These are phyloP conservation scores for Suillus subalutaceus DNA, from an alignment of 768 basidiomycete species.

Conservation along the genomic window DNA sequence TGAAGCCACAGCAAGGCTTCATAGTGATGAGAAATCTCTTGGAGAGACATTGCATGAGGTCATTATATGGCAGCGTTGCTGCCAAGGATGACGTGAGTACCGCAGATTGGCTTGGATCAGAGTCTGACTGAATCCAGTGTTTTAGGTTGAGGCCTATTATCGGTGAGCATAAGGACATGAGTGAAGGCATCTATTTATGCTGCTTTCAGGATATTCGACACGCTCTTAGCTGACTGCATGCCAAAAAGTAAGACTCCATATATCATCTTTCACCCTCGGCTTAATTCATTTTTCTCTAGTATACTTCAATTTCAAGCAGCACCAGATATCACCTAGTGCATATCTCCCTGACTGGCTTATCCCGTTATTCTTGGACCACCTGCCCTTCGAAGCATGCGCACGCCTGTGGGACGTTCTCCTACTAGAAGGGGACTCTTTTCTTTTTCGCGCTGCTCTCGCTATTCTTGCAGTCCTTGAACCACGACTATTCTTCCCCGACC, in stretches of 20 bases:
- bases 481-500: slow-evolving; percentile 87
- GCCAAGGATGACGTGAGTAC: slow-evolving; percentile 78
- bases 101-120: slow-evolving; percentile 18
- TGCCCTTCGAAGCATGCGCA: slow-evolving; percentile 91
- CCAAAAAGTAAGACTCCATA: slow-evolving; percentile 70
- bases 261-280: not conserved
- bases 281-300: slow-evolving; percentile 46
- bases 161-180: slow-evolving; percentile 47
- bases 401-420: slow-evolving; percentile 87
- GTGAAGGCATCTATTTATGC: not conserved
- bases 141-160: slow-evolving; percentile 90
- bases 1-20: slow-evolving; percentile 76
- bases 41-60: slow-evolving; percentile 81
- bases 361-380: slow-evolving; percentile 79
- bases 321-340: slow-evolving; percentile 83
- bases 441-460: slow-evolving; percentile 83
- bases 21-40: slow-evolving; percentile 83
- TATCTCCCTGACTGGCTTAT: slow-evolving; percentile 85
- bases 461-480: slow-evolving; percentile 83
- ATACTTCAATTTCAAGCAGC: slow-evolving; percentile 94
- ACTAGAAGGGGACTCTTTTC: slow-evolving; percentile 88
- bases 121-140: slow-evolving; percentile 29
- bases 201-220: slow-evolving; percentile 80
- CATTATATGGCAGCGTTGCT: slow-evolving; percentile 76
- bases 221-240: slow-evolving; percentile 89